Evolutionary conservation across 495 filamentous ascomycete species (phyloP), one percentile per base, ranked within the genome.

Genomic region (Aspergillus egyptiacus): DNA sequence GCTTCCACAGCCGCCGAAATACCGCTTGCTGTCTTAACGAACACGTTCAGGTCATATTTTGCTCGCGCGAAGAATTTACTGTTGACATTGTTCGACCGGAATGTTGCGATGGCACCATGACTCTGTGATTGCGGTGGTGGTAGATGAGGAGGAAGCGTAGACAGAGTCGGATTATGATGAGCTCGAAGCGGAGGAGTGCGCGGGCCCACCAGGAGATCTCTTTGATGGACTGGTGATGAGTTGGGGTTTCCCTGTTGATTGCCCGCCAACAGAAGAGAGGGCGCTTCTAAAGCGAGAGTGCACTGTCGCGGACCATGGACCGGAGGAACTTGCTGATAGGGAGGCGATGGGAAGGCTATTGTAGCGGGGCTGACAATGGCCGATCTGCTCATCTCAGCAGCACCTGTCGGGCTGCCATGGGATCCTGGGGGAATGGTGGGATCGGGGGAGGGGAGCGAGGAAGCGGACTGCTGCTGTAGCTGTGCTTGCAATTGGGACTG

Each of bases 1-100:
- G 54, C 56, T 45, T 80, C 78, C 5, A 79, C 50, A 2, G 35
- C 36, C 27, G 53, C 52, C 23, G 62, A 62, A 17, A 59, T 13
- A 63, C 8, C 2, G 9, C 17, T 28, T 8, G 22, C 31, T 9
- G 14, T 11, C 2, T 30, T 13, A 6, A 24, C 14, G 20, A 64
- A 49, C 8, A 22, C 3, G 2, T 57, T 37, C 46, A 66, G 32
- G 1, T 40, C 42, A 3, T 34, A 14, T 25, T 36, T 51, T 24
- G 47, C 48, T 1, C 36, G 39, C 8, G 28, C 40, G 34, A 56
- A 64, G 30, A 61, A 57, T 2, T 55, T 39, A 46, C 39, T 17
- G 32, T 56, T 42, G 8, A 53, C 23, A 15, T 14, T 20, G 7
- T 37, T 10, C 14, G 13, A 3, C 14, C 22, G 28, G 20, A 4